Evolutionary conservation across 257 asterid genomes (phyloP).

Genomic region (Agastache rugosa): DNA sequence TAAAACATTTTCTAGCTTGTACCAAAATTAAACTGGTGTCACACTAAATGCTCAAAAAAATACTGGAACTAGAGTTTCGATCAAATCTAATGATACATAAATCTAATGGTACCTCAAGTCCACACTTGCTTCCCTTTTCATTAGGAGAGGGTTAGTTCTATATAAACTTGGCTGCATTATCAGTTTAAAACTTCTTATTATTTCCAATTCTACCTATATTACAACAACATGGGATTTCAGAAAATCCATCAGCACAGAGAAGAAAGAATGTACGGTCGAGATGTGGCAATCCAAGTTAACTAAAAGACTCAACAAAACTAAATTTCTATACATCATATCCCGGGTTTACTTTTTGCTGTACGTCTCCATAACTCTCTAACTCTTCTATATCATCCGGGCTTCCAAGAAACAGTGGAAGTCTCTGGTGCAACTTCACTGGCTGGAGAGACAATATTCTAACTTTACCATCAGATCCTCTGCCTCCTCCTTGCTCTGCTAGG

Average conservation of each 20-base stretch:
- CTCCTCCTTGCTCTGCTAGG: slow-evolving; percentile 89
- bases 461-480: slow-evolving; percentile 87
- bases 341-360: slow-evolving; percentile 92
- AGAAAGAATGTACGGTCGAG: not conserved
- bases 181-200: not conserved
- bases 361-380: slow-evolving; percentile 80
- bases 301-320: not conserved
- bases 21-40: not conserved
- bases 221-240: slow-evolving; percentile 22
- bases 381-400: slow-evolving; percentile 67
- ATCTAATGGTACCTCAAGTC: slow-evolving; percentile 1
- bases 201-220: not conserved
- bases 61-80: not conserved
- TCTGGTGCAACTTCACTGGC: slow-evolving; percentile 84
- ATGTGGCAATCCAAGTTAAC: slow-evolving; percentile 12
- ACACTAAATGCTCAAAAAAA: not conserved
- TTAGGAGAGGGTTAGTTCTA: not conserved
- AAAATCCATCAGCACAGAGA: not conserved
- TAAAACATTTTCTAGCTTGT: not conserved
- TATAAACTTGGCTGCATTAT: not conserved
- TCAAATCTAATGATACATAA: not conserved
- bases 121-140: not conserved
- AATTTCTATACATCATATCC: slow-evolving; percentile 71
- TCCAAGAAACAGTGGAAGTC: slow-evolving; percentile 88
- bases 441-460: slow-evolving; percentile 74